Conservation (phyloP, 768 basidiomycete genomes). For the Porphyrellus cyaneotinctus region DNA sequence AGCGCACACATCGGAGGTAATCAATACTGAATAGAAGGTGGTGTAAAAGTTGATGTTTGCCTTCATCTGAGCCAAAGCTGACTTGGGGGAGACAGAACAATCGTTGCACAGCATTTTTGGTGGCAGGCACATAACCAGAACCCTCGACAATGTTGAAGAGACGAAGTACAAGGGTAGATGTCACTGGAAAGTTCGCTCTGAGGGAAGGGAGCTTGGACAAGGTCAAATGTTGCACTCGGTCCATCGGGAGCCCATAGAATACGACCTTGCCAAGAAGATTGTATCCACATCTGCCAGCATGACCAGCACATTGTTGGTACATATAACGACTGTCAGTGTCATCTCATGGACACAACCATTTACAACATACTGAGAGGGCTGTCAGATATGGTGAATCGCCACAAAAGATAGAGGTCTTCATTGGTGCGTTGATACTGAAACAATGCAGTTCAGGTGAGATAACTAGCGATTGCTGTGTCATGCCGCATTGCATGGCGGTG, state of each 20-base stretch:
- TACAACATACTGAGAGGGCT: constrained; percentile 49
- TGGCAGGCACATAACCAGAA: constrained; percentile 46
- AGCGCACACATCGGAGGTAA: constrained; percentile 54
- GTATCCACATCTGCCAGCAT: constrained; percentile 69
- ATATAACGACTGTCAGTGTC: constrained; percentile 20
- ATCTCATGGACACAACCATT: background rate
- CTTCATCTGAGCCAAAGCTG: constrained; percentile 51
- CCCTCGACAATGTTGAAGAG: constrained; percentile 64
- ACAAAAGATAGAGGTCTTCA: constrained; percentile 61
- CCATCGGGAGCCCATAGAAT: constrained; percentile 64
- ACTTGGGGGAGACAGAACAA: constrained; percentile 57
- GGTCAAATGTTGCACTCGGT: constrained; percentile 59
- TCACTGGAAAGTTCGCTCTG: constrained; percentile 61
- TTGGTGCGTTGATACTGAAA: constrained; percentile 75
- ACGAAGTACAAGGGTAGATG: constrained; percentile 60
- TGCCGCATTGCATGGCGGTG: no score
- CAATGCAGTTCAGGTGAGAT: no score
- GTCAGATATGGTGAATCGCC: constrained; percentile 60
- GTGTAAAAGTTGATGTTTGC: constrained; percentile 55
- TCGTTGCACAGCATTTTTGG: constrained; percentile 47
- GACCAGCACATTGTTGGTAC: constrained; percentile 73
- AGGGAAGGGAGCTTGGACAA: constrained; percentile 61
- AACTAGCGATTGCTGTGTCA: no score
- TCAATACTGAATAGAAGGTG: constrained; percentile 70
- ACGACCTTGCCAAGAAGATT: constrained; percentile 68